Conservation (phyloP, 2,329 filamentous ascomycete species). For the Orbilia javanica region DNA sequence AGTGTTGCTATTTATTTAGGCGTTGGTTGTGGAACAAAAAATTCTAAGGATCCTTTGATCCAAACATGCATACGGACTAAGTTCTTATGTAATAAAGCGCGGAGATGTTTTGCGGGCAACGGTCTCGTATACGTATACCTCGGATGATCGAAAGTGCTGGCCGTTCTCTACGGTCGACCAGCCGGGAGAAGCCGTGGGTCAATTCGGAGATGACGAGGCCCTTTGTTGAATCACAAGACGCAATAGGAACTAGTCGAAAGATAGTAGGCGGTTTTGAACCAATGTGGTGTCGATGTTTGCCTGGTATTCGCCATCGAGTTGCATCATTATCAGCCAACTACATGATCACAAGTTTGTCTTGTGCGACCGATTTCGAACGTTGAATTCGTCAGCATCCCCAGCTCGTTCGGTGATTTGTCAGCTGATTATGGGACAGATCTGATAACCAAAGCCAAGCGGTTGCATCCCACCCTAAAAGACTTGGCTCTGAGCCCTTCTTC, state of each 20-base stretch:
- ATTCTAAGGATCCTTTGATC: neutral
- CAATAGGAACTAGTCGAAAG: slow-evolving; percentile 21
- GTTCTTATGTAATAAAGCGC: neutral
- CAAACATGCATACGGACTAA: neutral
- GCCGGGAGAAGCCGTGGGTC: slow-evolving; percentile 14
- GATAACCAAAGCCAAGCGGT: slow-evolving; percentile 41
- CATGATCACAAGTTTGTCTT: slow-evolving; percentile 50
- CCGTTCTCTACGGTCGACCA: no score
- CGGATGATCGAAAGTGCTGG: neutral
- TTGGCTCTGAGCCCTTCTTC: slow-evolving; percentile 33
- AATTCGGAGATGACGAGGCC: slow-evolving; percentile 13
- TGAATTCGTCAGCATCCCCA: slow-evolving; percentile 23
- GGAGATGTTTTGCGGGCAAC: neutral
- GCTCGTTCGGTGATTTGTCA: slow-evolving; percentile 35
- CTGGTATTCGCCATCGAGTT: slow-evolving; percentile 20
- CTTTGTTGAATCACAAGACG: neutral
- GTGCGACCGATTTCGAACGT: slow-evolving; percentile 35
- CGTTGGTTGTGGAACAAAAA: neutral
- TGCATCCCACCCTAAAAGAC: slow-evolving; percentile 18
- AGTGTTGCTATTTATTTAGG: neutral
- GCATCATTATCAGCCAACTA: slow-evolving; percentile 38
- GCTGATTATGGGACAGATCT: slow-evolving; percentile 36
- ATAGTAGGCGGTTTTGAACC: neutral
- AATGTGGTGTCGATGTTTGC: slow-evolving; percentile 2
- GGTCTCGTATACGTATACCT: neutral